Evolutionary conservation across 352 stramenopile genomes (phyloP), one percentile per base, ranked within the genome.

Genomic region (Phytophthora tentaculata): DNA sequence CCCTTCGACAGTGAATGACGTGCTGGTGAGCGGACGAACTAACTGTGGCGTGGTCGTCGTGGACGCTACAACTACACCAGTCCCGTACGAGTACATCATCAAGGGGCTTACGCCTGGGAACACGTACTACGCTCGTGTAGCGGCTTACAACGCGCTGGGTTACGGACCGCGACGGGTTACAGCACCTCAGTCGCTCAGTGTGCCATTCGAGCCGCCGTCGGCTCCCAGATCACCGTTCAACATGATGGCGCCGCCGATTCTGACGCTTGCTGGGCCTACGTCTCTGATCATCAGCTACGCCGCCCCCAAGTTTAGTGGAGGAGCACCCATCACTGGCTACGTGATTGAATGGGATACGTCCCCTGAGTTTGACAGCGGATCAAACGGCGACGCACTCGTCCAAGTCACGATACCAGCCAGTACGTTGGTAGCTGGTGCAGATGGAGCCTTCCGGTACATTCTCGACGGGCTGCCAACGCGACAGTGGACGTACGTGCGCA

Each of bases 291-390:
- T 98, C 5, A 74, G 80, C 3, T 98, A 92, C 61, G 80, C 80
- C 1, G 74, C 89, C 14, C 92, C 95, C 3, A 64, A 55, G 7
- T 97, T 98, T 63, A 80, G 90, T 51, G 97, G 96, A 7, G 97
- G 97, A 26, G 83, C 88, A 2, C 68, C 77, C 4, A 75, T 99
- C 20, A 97, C 88, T 5, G 78, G 84, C 4, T 98, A 97, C 73
- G 82, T 84, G 49, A 90, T 99, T 56, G 93, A 98, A 67, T 97
- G 95, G 79, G 95, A 99, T 49, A 71, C 79, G 0, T 83, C 75
- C 51, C 45, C 79, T 5, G 67, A 76, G 6, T 98, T 98, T 58
- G 80, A 96, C 37, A 92, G 74, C 29, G 86, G 84, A 2, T 45
- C 47, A 0, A 87, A 84, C 12, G 86, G 84, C 9, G 77, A 90